Evolutionary conservation across 345 rosid genomes (phyloP), one percentile per base, ranked within the genome.

Genomic region (Arabidopsis suecica): DNA sequence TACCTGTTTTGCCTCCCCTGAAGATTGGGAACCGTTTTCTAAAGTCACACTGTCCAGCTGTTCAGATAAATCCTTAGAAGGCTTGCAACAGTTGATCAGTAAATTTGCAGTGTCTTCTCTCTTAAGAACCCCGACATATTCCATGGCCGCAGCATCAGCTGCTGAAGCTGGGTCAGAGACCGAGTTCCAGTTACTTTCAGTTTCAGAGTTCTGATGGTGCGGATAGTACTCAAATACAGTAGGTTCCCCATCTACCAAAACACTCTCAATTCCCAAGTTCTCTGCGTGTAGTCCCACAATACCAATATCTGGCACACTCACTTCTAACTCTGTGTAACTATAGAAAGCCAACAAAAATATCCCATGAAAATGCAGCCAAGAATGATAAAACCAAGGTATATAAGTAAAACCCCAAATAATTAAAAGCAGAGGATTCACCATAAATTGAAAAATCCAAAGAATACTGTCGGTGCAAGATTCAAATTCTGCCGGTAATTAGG

Each of bases 201-300:
- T 57, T 2, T 88, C 88, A 18, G 69, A 76, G 60, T 69, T 75
- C 49, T 83, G 89, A 77, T 86, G 88, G 54, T 68, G 88, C 18
- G 99, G 99, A 53, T 95, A 95, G 71, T 90, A 91, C 78, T 95
- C 99, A 69, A 88, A 95, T 62, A 88, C 97, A 11, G 99, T 82
- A 25, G 86, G 80, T 77, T 95, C 97, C 11, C 99, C 99, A 61
- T 95, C 99, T 7, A 92, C 97, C 71, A 85, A 81, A 14, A 95
- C 99, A 83, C 82, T 83, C 83, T 87, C 91, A 0, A 95, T 92
- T 37, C 87, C 99, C 77, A 95, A 84, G 71, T 95, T 92, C 88
- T 95, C 97, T 37, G 97, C 97, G 48, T 88, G 88, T 69, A 95
- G 80, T 33, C 97, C 99, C 22, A 89, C 97, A 13, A 95, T 80